A percentile compares a stretch with the other conserved stretches of the same genome.
phyloP scores from a whole-genome alignment of 2,329 filamentous ascomycete species.

The Neopestalotiopsis clavispora region DNA sequence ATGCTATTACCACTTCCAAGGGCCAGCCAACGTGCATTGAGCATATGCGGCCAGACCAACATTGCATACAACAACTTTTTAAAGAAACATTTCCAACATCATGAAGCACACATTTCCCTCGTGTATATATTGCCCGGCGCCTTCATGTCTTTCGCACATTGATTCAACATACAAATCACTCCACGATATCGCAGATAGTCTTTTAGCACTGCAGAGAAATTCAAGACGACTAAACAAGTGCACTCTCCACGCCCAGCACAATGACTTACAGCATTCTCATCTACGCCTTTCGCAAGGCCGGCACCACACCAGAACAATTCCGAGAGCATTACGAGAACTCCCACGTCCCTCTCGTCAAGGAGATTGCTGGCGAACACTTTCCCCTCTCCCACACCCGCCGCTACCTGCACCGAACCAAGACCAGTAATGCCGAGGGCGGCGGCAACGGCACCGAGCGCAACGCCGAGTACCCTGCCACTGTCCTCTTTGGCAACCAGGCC shows the following conservation, averaged over 20 bases:
- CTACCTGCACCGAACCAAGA: constrained; percentile 24
- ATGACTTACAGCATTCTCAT: constrained; percentile 24
- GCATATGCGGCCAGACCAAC: no score
- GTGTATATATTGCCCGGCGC: no score
- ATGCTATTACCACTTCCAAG: no score
- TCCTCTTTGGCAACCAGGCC: constrained; percentile 25
- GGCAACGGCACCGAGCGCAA: constrained; percentile 19
- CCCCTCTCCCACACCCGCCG: constrained; percentile 28
- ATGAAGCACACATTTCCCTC: no score
- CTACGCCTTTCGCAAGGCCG: constrained; percentile 25
- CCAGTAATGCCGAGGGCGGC: constrained; percentile 17
- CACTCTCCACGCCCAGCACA: not conserved
- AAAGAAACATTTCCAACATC: no score
- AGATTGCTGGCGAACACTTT: constrained; percentile 24
- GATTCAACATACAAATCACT: no score
- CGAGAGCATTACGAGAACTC: constrained; percentile 24
- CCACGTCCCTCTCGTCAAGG: constrained; percentile 24
- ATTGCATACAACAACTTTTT: no score
- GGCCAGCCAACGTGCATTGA: no score
- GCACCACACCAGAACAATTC: constrained; percentile 27
- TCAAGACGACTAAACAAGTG: no score
- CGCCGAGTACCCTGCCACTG: constrained; percentile 22
- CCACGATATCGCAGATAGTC: no score
- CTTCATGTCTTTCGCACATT: no score
- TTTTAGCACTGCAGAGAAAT: no score